These are phyloP conservation scores for Ophiosphaerella korrae DNA, from an alignment of 2,329 filamentous ascomycete species.

Conservation along the genomic window DNA sequence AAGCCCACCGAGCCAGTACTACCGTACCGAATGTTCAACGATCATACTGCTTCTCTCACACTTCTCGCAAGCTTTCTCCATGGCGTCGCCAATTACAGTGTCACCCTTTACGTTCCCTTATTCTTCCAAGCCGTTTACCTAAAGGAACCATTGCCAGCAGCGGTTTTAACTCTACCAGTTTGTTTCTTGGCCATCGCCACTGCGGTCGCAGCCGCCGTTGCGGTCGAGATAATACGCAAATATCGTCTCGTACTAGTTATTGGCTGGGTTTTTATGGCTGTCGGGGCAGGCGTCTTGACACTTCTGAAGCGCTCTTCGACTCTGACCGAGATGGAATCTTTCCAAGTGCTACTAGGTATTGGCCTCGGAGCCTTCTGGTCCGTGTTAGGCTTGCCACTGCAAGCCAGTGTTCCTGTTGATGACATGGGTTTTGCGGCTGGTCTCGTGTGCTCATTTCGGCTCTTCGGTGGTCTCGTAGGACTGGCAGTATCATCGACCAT, in stretches of 20 bases:
- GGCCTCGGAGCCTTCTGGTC: constrained; percentile 16
- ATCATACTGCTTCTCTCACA: constrained; percentile 54
- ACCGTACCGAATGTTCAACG: constrained; percentile 50
- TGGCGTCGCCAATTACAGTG: constrained; percentile 53
- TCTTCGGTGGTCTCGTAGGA: constrained; percentile 48
- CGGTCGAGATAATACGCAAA: constrained; percentile 51
- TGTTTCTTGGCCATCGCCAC: constrained; percentile 49
- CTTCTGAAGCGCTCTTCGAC: constrained; percentile 25
- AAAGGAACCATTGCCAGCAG: constrained; percentile 37
- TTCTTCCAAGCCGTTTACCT: constrained; percentile 46
- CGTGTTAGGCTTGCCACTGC: constrained; percentile 34
- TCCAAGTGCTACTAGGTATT: constrained; percentile 14
- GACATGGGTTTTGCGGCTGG: constrained; percentile 46
- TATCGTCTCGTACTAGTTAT: constrained; percentile 65
- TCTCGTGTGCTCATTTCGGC: constrained; percentile 40
- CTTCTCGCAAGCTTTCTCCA: constrained; percentile 62
- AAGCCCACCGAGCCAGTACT: constrained; percentile 57
- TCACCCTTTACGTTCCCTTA: constrained; percentile 46
- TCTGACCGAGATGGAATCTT: not conserved
- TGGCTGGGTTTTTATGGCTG: constrained; percentile 63
- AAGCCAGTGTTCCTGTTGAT: constrained; percentile 42
- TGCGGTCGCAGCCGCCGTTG: not conserved
- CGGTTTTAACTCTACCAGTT: constrained; percentile 46
- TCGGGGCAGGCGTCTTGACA: constrained; percentile 61
- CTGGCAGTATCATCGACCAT: constrained; percentile 43